Base-by-base conservation (phyloP, 768 basidiomycete genomes). In the Lactarius akahatsu region DNA sequence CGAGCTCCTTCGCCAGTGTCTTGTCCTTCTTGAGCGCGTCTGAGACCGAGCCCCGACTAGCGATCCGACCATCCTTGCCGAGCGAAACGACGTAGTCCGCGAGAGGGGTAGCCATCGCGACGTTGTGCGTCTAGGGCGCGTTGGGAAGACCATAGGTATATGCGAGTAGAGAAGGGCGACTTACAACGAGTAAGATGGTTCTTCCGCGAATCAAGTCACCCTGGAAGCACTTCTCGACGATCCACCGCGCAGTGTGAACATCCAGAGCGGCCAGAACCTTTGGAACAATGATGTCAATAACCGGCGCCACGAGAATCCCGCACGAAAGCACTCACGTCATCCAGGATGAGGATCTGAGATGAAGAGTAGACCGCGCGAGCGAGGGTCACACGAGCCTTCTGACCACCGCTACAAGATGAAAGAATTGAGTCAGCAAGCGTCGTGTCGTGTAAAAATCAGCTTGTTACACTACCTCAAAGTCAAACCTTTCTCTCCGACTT, bases 311-410 rank as follows among this genome's bases (percentile, higher is more conserved):
- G 30, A 7, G 13, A 56, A 38, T 23, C 9, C 4, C 18, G 18
- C 16, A 10, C 13, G 3, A 3, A 47, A 54, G 41, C 18, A 13
- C 72, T 52, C 26, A 91, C 84, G 71, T 92, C 91, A 71, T 94
- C 91, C 50, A 92, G 76, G 13, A 94, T 75, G 7, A 94, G 72
- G 20, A 86, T 84, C 30, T 84, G 74, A 0, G 90, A 85, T n/a
- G 75, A 75, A 2, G 83, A 84, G 73, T 88, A 88, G 1, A 87
- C 76, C 0, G 86, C 85, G 10, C 86, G 78, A 3, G 86, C 86
- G 28, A 86, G 76, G 1, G 83, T 83, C 50, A 88, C 75, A 36
- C 86, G 73, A 73, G 79, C 85, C 78, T 88, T 85, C 72, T 86
- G 85, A 40, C 85, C 85, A 38, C 85, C 85, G 70, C 78, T 80